A percentile compares a stretch with the other conserved stretches of the same genome.
Conservation (phyloP, 768 basidiomycete species). For the Boletus vermiculosoides region DNA sequence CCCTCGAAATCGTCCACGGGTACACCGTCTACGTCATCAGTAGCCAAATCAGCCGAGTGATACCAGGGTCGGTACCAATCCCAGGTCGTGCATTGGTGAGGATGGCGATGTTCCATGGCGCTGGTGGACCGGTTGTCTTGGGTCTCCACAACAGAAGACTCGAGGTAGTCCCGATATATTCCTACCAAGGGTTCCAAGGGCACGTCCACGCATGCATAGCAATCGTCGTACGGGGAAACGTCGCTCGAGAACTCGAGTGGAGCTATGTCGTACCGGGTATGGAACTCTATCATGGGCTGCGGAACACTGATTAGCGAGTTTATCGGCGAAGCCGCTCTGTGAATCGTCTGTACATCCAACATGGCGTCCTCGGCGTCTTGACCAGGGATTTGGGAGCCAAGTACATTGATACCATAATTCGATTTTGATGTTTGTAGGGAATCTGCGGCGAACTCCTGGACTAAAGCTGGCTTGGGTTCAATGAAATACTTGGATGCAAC, state of each 20-base stretch:
- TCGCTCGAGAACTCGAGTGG: constrained; percentile 17
- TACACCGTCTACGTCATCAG: constrained; percentile 1
- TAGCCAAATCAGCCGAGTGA: not conserved
- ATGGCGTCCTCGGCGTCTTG: not conserved
- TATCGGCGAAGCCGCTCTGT: not conserved
- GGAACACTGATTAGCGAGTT: constrained; percentile 5
- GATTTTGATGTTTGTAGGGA: not conserved
- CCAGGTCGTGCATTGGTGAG: not conserved
- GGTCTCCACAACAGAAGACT: not conserved
- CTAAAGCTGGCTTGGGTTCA: not conserved
- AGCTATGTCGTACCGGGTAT: constrained; percentile 9
- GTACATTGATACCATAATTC: not conserved
- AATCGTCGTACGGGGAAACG: constrained; percentile 3
- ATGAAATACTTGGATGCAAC: constrained; percentile 11
- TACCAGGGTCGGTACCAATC: not conserved
- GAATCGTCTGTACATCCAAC: not conserved
- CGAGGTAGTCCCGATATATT: not conserved
- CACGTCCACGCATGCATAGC: not conserved
- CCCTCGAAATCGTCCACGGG: not conserved
- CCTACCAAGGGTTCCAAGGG: not conserved
- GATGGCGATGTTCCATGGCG: not conserved
- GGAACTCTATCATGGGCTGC: constrained; percentile 6
- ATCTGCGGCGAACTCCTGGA: not conserved
- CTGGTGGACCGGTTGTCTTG: not conserved
- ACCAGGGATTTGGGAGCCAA: not conserved